Evolutionary conservation across 208 protist genomes (phyloP).

Genomic region (Leishmania tropica): DNA sequence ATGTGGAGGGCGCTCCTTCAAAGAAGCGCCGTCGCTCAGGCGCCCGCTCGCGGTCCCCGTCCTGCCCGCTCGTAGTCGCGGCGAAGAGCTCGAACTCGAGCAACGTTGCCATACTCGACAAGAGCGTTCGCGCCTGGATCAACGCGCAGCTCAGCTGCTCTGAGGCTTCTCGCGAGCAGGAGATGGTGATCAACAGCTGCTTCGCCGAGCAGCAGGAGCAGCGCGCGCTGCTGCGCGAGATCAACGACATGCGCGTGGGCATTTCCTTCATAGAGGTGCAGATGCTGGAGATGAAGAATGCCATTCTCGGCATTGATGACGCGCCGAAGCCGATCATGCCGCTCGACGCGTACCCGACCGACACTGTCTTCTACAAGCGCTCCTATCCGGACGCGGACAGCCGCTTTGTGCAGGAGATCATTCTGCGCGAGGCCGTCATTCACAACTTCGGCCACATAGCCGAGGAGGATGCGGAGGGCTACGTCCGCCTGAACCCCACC

Average conservation of each 20-base stretch:
- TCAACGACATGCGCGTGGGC: conserved; percentile 75
- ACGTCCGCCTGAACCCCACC: conserved; percentile 51
- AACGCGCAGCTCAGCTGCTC: conserved; percentile 70
- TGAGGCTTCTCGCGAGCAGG: conserved; percentile 55
- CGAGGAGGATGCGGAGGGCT: conserved; percentile 47
- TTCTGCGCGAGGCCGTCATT: conserved; percentile 58
- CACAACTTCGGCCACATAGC: conserved; percentile 62
- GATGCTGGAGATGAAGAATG: conserved; percentile 61
- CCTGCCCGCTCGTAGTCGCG: conserved; percentile 12
- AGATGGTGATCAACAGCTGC: conserved; percentile 61
- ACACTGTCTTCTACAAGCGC: conserved; percentile 63
- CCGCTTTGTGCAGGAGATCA: conserved; percentile 65
- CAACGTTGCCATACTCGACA: conserved; percentile 32
- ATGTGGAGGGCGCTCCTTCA: conserved; percentile 13
- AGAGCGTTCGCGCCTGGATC: conserved; percentile 53
- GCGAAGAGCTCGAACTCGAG: conserved; percentile 23
- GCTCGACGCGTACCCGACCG: conserved; percentile 41
- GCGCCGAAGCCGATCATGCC: conserved; percentile 44
- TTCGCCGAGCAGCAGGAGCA: conserved; percentile 78
- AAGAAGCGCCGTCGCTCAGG: conserved; percentile 29
- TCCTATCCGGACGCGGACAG: conserved; percentile 44
- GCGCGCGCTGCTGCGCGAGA: conserved; percentile 63
- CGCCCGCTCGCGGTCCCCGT: conserved; percentile 8
- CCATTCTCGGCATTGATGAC: conserved; percentile 47
- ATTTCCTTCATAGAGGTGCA: conserved; percentile 56